Evolutionary conservation across 495 filamentous ascomycete species (phyloP), one percentile per base, ranked within the genome.

Genomic region (Alectoria sarmentosa): DNA sequence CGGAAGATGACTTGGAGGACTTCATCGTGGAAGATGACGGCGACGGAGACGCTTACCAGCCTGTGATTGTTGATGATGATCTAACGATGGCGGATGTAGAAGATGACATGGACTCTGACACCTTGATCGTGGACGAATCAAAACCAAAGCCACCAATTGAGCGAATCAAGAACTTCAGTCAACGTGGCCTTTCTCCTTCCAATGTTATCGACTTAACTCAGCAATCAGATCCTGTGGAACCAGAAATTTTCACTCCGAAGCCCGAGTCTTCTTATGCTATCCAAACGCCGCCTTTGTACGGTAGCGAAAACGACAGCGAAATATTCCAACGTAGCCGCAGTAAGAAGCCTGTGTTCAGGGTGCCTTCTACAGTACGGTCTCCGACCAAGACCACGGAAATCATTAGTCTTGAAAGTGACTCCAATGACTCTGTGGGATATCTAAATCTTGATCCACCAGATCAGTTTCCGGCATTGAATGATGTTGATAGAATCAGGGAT

Each of bases 1-100:
- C 74, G 17, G 73, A 73, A 30, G 73, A 76, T 63, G 69, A 69
- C n/a, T 70, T 83, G 19, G 74, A 78, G 34, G 77, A 78, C 48
- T 77, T 80, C 36, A 69, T 79, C 52, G 66, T 76, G 58, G 73
- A 76, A 38, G 77, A 82, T 41, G 71, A 78, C 7, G 59, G 65
- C 37, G 67, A 67, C 44, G 55, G 61, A 52, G 61, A 71, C 52
- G 36, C 58, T 15, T 52, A 61, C 36, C 58, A 60, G 49, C 38
- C 48, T 23, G 30, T 63, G 4, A 55, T 67, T 2, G 58, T 64
- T 37, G 67, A 73, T 34, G 61, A 70, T 39, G 72, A 74, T 46
- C 23, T 71, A 48, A 68, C 52, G n/a, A 64, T 71, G 65, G 37
- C 74, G 39, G 75, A 68, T 58, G 67, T 69, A 58, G 49, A 75